phyloP scores from a whole-genome alignment of 1,284 basidiomycete genomes.

The Retiboletus fuscus region DNA sequence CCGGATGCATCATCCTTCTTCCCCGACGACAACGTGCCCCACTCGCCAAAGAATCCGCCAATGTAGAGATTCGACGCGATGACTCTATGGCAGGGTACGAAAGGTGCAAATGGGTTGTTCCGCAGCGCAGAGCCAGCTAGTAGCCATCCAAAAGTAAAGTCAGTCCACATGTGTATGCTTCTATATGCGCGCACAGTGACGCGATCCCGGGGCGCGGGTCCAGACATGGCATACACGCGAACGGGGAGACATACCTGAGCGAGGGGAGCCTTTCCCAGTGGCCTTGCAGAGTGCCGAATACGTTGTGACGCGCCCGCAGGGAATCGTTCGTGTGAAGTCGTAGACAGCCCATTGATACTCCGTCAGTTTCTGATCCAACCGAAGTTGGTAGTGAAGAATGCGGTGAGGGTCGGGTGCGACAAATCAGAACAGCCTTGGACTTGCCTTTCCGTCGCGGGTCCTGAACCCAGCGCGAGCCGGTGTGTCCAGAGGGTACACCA shows the following conservation, averaged over 20 bases:
- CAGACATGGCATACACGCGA: neutral
- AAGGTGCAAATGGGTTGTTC: constrained; percentile 72
- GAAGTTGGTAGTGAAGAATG: neutral
- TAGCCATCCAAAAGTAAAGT: neutral
- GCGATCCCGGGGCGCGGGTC: neutral
- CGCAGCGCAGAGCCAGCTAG: constrained; percentile 70
- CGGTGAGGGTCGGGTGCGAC: neutral
- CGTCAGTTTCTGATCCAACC: constrained; percentile 54
- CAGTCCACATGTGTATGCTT: neutral
- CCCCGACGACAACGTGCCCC: constrained; percentile 52
- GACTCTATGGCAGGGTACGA: constrained; percentile 74
- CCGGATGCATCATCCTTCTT: constrained; percentile 20
- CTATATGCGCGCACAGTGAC: neutral
- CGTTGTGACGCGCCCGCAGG: constrained; percentile 64
- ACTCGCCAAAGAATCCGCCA: constrained; percentile 72
- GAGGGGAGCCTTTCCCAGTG: constrained; percentile 66
- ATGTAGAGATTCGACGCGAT: constrained; percentile 69
- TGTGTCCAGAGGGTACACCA: constrained; percentile 21
- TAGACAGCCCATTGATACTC: constrained; percentile 72
- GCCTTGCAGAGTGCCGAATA: constrained; percentile 66
- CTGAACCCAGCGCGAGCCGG: constrained; percentile 24
- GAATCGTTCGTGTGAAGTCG: constrained; percentile 62
- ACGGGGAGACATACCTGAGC: constrained; percentile 58
- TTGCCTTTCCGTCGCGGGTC: constrained; percentile 29
- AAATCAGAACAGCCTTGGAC: neutral